These are phyloP conservation scores for Arbutus unedo DNA, from an alignment of 148 eudicot species.

Conservation along the genomic window DNA sequence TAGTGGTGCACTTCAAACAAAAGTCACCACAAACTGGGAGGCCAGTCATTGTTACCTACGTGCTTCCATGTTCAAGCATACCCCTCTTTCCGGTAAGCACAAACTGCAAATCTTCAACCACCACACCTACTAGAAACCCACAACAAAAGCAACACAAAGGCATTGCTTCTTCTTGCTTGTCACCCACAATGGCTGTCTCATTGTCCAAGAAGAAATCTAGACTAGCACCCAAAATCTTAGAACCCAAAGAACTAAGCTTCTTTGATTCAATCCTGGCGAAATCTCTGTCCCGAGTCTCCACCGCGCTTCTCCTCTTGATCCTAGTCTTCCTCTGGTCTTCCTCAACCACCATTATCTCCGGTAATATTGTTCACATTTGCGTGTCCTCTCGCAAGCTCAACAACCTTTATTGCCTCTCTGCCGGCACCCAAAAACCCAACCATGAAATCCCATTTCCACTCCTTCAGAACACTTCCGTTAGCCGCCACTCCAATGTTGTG, in stretches of 20 bases:
- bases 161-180: neutral
- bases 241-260: conserved; percentile 18
- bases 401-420: conserved; percentile 65
- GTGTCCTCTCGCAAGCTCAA: conserved; percentile 60
- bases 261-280: conserved; percentile 25
- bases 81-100: neutral
- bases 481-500: neutral
- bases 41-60: conserved; percentile 2
- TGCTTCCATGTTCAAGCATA: conserved; percentile 25
- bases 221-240: conserved; percentile 18
- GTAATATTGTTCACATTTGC: conserved; percentile 62
- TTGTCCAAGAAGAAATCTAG: conserved; percentile 39
- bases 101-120: conserved; percentile 8
- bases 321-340: conserved; percentile 64
- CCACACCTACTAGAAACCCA: conserved; percentile 13
- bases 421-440: conserved; percentile 43
- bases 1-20: neutral
- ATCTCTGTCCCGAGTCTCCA: conserved; percentile 28
- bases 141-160: neutral
- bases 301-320: conserved; percentile 38
- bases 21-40: conserved; percentile 7
- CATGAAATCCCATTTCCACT: conserved; percentile 29
- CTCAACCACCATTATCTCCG: conserved; percentile 55
- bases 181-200: conserved; percentile 30
- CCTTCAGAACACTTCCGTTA: conserved; percentile 12